Conservation (phyloP, 495 filamentous ascomycete species). For the Aspergillus saccharolyticus region DNA sequence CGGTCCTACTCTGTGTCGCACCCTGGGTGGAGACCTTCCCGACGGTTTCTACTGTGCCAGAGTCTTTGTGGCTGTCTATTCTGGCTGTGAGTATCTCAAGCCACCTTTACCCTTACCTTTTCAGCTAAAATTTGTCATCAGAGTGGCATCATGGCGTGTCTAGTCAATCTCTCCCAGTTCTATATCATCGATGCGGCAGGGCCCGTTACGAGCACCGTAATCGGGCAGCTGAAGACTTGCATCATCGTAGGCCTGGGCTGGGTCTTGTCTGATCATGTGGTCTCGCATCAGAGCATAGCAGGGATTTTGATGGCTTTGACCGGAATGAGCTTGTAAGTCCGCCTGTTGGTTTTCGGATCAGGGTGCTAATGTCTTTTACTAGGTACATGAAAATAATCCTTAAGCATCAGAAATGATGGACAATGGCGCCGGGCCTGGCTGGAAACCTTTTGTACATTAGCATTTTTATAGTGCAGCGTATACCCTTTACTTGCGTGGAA, state of each 20-base stretch:
- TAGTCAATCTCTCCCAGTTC: conserved; percentile 72
- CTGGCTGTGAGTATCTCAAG: conserved; percentile 27
- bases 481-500: too few species aligned
- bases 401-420: conserved; percentile 5
- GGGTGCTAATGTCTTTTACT: not conserved
- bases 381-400: conserved; percentile 21
- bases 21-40: conserved; percentile 63
- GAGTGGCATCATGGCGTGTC: conserved; percentile 54
- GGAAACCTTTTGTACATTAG: too few species aligned
- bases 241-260: conserved; percentile 39
- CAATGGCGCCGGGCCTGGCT: not conserved
- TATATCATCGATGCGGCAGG: conserved; percentile 69
- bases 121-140: conserved; percentile 1
- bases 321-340: conserved; percentile 31
- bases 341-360: not conserved
- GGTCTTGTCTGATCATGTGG: conserved; percentile 22
- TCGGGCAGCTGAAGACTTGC: conserved; percentile 55
- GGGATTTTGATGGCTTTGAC: conserved; percentile 24
- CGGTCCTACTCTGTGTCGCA: conserved; percentile 60
- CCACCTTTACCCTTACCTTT: not conserved
- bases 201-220: conserved; percentile 64
- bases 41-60: conserved; percentile 35
- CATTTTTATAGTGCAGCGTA: too few species aligned
- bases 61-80: conserved; percentile 35
- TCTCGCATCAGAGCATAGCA: conserved; percentile 23